Evolutionary conservation across 805 yeast species (phyloP).

Genomic region (Zygosaccharomyces pseudorouxii): DNA sequence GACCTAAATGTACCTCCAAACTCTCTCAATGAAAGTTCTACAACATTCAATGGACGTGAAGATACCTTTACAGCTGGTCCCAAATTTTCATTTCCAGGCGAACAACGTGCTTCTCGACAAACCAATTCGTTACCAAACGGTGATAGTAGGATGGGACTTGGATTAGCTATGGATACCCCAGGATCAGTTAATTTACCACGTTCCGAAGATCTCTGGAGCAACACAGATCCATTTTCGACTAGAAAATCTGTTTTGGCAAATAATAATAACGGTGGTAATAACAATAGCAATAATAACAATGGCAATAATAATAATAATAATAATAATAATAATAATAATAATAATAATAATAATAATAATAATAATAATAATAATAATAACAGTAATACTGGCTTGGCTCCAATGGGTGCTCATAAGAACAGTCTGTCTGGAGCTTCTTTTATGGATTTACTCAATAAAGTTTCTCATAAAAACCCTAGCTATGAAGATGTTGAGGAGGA

Average conservation of each 20-base stretch:
- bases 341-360: conserved; percentile 10
- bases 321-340: conserved; percentile 2
- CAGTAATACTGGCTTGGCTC: conserved; percentile 21
- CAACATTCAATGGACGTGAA: not conserved
- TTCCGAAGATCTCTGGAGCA: conserved; percentile 7
- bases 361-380: too few species aligned
- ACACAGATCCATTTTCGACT: not conserved
- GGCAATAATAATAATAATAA: too few species aligned
- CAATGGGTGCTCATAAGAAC: conserved; percentile 27
- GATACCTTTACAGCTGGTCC: not conserved
- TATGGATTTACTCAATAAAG: conserved; percentile 34
- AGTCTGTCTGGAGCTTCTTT: conserved; percentile 34
- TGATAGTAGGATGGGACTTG: not conserved
- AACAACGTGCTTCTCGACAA: not conserved
- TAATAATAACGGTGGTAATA: too few species aligned
- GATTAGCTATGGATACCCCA: conserved; percentile 5
- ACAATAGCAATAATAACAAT: conserved; percentile 12
- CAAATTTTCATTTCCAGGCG: not conserved
- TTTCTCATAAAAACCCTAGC: conserved; percentile 16
- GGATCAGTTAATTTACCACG: conserved; percentile 6
- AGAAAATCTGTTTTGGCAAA: not conserved
- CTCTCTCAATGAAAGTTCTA: not conserved
- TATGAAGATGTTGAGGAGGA: conserved; percentile 3
- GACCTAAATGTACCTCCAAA: conserved; percentile 2
- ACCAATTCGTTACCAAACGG: not conserved